A percentile compares a stretch with the other conserved stretches of the same genome.
Evolutionary conservation across 208 protist species (phyloP).

Genomic region (Phytomonas francai): DNA sequence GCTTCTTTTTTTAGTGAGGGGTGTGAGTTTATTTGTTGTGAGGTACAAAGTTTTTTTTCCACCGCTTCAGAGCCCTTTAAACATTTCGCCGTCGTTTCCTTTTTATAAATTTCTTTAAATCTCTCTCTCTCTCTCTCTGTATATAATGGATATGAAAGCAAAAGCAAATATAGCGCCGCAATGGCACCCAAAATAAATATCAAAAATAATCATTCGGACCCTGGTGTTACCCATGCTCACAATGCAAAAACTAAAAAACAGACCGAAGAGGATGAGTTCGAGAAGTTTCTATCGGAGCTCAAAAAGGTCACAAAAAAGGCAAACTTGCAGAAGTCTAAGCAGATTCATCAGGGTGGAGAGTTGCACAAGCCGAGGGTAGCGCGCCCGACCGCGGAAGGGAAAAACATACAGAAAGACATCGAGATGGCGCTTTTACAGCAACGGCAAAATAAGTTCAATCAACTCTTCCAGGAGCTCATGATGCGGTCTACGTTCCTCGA

Average conservation of each 20-base stretch:
- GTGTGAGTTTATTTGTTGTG: neutral
- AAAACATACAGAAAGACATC: conserved; percentile 28
- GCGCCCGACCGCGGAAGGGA: conserved; percentile 30
- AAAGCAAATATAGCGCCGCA: conserved; percentile 22
- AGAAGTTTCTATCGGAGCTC: conserved; percentile 54
- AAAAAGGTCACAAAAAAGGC: conserved; percentile 45
- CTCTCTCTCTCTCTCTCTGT: conserved; percentile 7
- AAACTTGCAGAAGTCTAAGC: conserved; percentile 28
- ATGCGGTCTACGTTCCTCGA: conserved; percentile 46
- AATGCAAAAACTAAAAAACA: conserved; percentile 41
- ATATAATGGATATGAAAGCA: conserved; percentile 8
- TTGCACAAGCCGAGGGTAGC: neutral
- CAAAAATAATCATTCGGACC: conserved; percentile 12
- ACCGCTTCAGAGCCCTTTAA: neutral
- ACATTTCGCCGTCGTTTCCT: conserved; percentile 4
- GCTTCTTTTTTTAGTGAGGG: neutral
- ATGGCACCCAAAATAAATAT: conserved; percentile 14
- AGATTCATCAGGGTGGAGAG: neutral
- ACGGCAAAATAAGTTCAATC: conserved; percentile 56
- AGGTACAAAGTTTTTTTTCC: neutral
- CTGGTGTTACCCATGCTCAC: conserved; percentile 9
- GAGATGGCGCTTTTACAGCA: conserved; percentile 45
- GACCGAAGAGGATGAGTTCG: conserved; percentile 61
- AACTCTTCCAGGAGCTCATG: conserved; percentile 58
- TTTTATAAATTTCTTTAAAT: conserved; percentile 4